Base-by-base conservation (phyloP, 1,139 yeast genomes). In the Scheffersomyces insectosa region DNA sequence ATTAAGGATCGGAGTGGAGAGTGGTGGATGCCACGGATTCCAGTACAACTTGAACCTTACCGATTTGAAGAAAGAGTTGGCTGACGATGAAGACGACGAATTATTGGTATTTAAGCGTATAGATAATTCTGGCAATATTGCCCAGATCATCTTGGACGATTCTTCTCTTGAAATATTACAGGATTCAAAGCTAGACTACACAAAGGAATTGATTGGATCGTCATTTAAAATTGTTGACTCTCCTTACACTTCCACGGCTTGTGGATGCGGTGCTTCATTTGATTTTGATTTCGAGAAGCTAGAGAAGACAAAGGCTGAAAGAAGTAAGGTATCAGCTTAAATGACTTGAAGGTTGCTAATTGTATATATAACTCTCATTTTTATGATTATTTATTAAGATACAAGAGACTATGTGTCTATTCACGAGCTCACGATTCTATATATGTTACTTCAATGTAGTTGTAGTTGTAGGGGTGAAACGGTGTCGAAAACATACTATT, bases 21-120 rank as follows among this genome's bases (percentile, higher is more conserved):
- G 96, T 57, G 99, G 99, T 5, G 99, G 99, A 3, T 95, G 99
- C 63, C 99, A 93, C 63, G 99, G 99, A 27, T 95, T 89, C 65
- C 99, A 93, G 63, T 93, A 93, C 59, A 80, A 85, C 50, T 71
- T 93, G 56, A 77, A 82, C 46, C 72, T 91, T 40, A 75, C 84
- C 5, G 76, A 77, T 42, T 63, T 76, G 36, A 59, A 66, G 8
- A 72, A 76, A 37, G 77, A 68, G 37, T 66, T 76, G 13, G 57
- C 55, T 6, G 59, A 62, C 1, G 79, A 73, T 4, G 78, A 71
- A 12, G 70, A 72, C 3, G 65, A 70, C 8, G 66, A 65, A 6
- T 65, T 77, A 41, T 64, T 77, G 12, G 76, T 88, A 3, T 89
- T 89, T 57, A 83, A 78, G 50, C 74, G 91, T 48, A 78, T 75